Evolutionary conservation across 1,284 basidiomycete species (phyloP), one percentile per base, ranked within the genome.

Genomic region (Anthracocystis walkeri): DNA sequence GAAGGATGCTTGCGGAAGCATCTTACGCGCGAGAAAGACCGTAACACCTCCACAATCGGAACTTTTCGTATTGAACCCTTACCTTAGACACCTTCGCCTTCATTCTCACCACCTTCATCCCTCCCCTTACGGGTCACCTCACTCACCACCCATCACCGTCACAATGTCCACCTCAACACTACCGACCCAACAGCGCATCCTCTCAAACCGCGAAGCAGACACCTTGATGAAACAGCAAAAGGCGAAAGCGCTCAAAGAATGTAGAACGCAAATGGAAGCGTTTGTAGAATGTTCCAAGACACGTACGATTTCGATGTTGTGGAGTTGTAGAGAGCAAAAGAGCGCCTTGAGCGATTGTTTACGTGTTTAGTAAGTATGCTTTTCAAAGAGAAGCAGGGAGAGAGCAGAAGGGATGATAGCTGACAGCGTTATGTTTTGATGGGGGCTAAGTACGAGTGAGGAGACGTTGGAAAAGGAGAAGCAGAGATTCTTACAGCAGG

Each of bases 211-310:
- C 14, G 72, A 75, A 42, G 66, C 58, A 10, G 72, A 75, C 7
- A 65, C 65, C 16, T 35, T 75, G 33, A 55, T 65, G 61, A 75
- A 75, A 23, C 62, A 68, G 45, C 65, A 69, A 48, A 75, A 75
- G 23, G 66, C 72, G 1, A 69, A 65, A 35, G 72, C 65, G 35
- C 49, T 75, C 1, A 38, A 58, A 14, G 58, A 69, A 35, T 75
- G 72, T 33, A 48, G 50, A 21, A 56, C 48, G 18, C 72, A 75
- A 33, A 75, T 75, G 72, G 62, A 75, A 40, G 58, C 55, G 1
- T 75, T 75, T 48, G 72, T 69, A 35, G 62, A 65, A 40, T 75
- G 72, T 29, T 62, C 65, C 35, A 65, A 58, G 41, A 65, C 72
- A 2, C 57, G 72, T 1, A 75, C 72, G 1, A 65, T 75, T 10